These are phyloP conservation scores for Avicennia marina DNA, from an alignment of 257 asterid genomes.

Conservation along the genomic window DNA sequence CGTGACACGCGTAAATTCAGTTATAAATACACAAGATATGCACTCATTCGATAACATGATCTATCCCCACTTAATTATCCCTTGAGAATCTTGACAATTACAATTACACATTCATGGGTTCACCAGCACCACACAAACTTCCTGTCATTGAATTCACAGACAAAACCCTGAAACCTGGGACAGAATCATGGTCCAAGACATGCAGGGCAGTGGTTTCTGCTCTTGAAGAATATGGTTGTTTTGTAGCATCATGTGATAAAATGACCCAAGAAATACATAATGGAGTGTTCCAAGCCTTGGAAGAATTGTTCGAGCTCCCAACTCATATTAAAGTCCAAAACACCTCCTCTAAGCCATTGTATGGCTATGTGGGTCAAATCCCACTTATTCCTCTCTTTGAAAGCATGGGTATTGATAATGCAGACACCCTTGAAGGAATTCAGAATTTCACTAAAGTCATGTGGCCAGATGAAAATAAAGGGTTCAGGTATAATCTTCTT, in stretches of 20 bases:
- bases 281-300: constrained; percentile 20
- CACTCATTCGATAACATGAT: no score
- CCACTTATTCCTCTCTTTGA: constrained; percentile 39
- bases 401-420: constrained; percentile 39
- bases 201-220: constrained; percentile 21
- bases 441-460: constrained; percentile 27
- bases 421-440: constrained; percentile 22
- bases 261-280: constrained; percentile 26
- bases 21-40: no score
- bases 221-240: constrained; percentile 42
- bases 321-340: constrained; percentile 27
- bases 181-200: constrained; percentile 19
- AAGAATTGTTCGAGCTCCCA: constrained; percentile 38
- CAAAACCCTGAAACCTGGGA: constrained; percentile 10
- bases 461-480: constrained; percentile 46
- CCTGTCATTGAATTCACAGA: constrained; percentile 28
- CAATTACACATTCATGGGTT: no score
- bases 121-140: constrained; percentile 6
- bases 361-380: constrained; percentile 42
- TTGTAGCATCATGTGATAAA: constrained; percentile 25
- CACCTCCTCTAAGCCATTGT: constrained; percentile 34
- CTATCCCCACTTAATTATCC: no score
- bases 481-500: constrained; percentile 44
- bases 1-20: no score
- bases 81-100: no score